phyloP scores from a whole-genome alignment of 108 stramenopile species.

The Conticribra weissflogii region DNA sequence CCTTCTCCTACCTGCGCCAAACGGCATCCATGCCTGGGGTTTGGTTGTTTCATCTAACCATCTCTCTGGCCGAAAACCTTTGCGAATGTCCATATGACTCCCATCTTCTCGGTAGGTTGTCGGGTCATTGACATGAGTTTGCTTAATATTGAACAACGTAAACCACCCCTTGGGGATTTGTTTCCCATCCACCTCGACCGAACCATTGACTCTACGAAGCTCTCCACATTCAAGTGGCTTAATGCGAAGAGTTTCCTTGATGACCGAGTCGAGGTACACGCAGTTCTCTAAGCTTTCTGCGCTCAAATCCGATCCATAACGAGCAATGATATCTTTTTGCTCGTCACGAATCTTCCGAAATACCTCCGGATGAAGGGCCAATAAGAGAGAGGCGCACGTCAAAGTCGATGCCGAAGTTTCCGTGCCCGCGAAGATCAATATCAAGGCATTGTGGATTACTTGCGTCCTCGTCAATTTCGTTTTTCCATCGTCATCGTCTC shows the following conservation, averaged over 20 bases:
- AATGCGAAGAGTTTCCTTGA: slow-evolving; percentile 53
- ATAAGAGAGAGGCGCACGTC: slow-evolving; percentile 33
- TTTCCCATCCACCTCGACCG: slow-evolving; percentile 45
- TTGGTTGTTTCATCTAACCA: slow-evolving; percentile 36
- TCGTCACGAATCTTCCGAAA: slow-evolving; percentile 46
- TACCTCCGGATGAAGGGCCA: slow-evolving; percentile 43
- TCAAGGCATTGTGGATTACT: slow-evolving; percentile 49
- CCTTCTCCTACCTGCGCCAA: slow-evolving; percentile 56
- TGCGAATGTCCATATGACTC: slow-evolving; percentile 40
- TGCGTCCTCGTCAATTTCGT: slow-evolving; percentile 30
- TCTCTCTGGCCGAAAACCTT: slow-evolving; percentile 46
- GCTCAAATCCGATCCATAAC: slow-evolving; percentile 29
- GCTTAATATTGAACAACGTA: slow-evolving; percentile 22
- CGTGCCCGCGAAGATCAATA: slow-evolving; percentile 50
- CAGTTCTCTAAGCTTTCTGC: slow-evolving; percentile 27
- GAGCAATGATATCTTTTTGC: slow-evolving; percentile 22
- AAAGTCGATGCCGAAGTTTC: slow-evolving; percentile 54
- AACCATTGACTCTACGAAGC: slow-evolving; percentile 12
- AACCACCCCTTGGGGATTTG: slow-evolving; percentile 50
- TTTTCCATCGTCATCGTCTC: slow-evolving; percentile 30
- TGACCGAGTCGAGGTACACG: slow-evolving; percentile 43
- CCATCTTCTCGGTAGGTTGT: slow-evolving; percentile 22
- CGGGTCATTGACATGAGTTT: slow-evolving; percentile 48
- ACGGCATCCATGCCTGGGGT: slow-evolving; percentile 47
- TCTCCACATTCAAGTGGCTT: slow-evolving; percentile 27